Evolutionary conservation across 2,329 filamentous ascomycete species (phyloP), one percentile per base, ranked within the genome.

Genomic region (Bipolaris sorokiniana): DNA sequence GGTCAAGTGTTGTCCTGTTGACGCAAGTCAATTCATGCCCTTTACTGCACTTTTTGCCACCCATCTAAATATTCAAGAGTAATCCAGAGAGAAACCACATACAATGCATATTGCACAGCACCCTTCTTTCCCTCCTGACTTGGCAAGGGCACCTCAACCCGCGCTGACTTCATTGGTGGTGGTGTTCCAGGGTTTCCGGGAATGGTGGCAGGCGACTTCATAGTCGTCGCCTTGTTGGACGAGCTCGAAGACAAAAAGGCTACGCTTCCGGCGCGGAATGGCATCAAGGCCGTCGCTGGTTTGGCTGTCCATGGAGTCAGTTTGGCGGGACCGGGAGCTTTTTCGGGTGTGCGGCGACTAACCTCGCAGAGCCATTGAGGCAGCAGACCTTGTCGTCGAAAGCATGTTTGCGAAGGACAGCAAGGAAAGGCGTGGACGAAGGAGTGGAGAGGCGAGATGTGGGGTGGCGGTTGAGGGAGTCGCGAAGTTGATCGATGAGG

Each of bases 91-190:
- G 42, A 22, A 16, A 23, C 16, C 18, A 86, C 90, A 68, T 90
- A 94, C 90, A 96, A 83, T 64, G 90, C 91, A 78, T 92, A 94
- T 87, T 96, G 90, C 71, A 94, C 82, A 58, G 86, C 86, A 69
- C 90, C 88, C 83, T 94, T 91, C 78, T 89, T 91, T 64, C 83
- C 83, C 78, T 92, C 88, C 80, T 96, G 88, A 77, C 89, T 93
- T 63, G 89, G 82, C 58, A 95, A 82, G 62, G 86, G 88, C 55
- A 95, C 90, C 79, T 94, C 89, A 58, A 71, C 72, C 75, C 84
- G 85, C 69, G 87, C 86, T 68, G 81, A 80, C 71, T 83, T 84
- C 79, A 83, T 79, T 37, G 81, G 80, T 36, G 78, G 78, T 55
- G 80, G 79, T 66, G 78, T 81, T 74, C 79, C 82, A 73, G 79